Evolutionary conservation across 1,139 yeast genomes (phyloP).

Genomic region (Sugiyamaella pinicola): DNA sequence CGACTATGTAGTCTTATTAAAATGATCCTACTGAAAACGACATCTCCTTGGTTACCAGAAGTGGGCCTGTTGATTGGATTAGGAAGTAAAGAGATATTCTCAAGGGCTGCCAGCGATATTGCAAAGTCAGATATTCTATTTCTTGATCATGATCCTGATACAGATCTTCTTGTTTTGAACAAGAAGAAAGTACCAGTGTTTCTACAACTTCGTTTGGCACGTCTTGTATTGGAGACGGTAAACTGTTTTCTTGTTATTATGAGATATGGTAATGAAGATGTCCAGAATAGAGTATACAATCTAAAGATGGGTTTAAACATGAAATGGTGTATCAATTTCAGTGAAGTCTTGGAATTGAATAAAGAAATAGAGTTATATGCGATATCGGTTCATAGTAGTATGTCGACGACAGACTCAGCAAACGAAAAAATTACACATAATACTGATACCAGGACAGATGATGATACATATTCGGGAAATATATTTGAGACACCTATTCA

Average conservation of each 20-base stretch:
- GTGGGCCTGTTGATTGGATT: constrained; percentile 33
- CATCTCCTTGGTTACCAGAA: constrained; percentile 34
- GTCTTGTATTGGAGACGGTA: constrained; percentile 28
- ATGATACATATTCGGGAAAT: not conserved
- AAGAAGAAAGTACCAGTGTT: constrained; percentile 30
- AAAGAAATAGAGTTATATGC: not conserved
- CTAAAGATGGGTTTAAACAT: constrained; percentile 17
- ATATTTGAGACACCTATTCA: not conserved
- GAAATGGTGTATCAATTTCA: constrained; percentile 23
- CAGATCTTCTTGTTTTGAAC: constrained; percentile 24
- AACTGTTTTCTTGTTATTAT: constrained; percentile 29
- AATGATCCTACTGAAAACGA: constrained; percentile 30
- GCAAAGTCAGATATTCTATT: constrained; percentile 21
- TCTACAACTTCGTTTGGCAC: constrained; percentile 28
- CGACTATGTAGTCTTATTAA: constrained; percentile 28
- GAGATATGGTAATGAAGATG: constrained; percentile 24
- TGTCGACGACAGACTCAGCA: not conserved
- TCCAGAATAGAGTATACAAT: constrained; percentile 15
- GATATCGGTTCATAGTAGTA: not conserved
- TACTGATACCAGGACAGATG: not conserved
- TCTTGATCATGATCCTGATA: constrained; percentile 22
- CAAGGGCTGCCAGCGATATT: constrained; percentile 22
- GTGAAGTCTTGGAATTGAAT: constrained; percentile 7
- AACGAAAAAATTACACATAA: not conserved
- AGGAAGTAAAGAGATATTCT: constrained; percentile 25